Evolutionary conservation across 805 yeast genomes (phyloP).

Genomic region (Candida dajiaensis): DNA sequence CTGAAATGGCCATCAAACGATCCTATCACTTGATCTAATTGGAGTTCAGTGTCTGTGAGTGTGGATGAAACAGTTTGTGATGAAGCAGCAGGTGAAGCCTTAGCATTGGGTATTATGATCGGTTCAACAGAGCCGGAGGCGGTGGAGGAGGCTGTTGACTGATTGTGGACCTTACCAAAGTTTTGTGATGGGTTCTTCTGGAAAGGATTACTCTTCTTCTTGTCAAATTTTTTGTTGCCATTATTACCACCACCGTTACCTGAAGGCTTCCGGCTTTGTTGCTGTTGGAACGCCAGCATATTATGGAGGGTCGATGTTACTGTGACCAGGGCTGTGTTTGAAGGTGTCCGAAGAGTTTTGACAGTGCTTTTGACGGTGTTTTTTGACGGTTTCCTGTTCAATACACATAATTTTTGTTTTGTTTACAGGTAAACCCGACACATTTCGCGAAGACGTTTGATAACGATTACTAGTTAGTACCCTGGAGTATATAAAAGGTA

Average conservation of each 20-base stretch:
- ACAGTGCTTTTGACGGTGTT: too few species aligned
- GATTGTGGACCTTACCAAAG: neutral
- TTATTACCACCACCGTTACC: neutral
- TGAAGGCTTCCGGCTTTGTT: neutral
- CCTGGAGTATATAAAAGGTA: too few species aligned
- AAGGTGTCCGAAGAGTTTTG: neutral
- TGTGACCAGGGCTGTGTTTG: neutral
- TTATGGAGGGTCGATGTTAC: neutral
- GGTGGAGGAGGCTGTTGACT: neutral
- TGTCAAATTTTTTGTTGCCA: neutral
- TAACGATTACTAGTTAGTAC: too few species aligned
- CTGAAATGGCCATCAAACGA: conserved; percentile 12
- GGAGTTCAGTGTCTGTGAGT: conserved; percentile 5
- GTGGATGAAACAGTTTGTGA: neutral
- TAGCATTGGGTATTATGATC: neutral
- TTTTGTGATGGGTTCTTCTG: conserved; percentile 12
- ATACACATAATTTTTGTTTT: neutral
- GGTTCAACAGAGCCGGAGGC: neutral
- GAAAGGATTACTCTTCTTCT: conserved; percentile 10
- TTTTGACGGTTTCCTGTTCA: too few species aligned
- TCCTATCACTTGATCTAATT: conserved; percentile 19
- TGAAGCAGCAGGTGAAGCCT: neutral
- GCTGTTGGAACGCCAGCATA: conserved; percentile 1
- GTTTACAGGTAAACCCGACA: neutral
- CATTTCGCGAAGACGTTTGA: neutral